Evolutionary conservation across 1,284 basidiomycete species (phyloP), one percentile per base, ranked within the genome.

Genomic region (Ceratorhiza oryzae-sativae): DNA sequence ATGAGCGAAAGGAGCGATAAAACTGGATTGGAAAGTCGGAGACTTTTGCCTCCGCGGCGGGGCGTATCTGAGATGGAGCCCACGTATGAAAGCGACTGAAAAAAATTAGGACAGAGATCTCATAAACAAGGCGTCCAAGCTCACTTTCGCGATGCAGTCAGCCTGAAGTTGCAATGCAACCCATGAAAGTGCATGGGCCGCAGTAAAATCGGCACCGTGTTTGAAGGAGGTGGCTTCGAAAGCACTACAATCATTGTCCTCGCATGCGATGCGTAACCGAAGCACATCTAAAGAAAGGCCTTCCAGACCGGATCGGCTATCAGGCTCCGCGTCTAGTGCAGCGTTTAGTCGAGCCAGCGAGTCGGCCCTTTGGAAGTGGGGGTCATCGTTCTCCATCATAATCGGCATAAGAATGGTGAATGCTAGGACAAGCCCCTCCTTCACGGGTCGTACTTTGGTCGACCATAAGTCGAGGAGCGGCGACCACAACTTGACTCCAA

Each of bases 151-250:
- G 9, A 87, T 85, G 77, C 89, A 91, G 77, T 95, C 93, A 3
- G 93, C 91, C 73, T 92, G 90, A n/a, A 97, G 81, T 78, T 96
- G 90, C 3, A 96, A 80, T 0, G 89, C 84, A 0, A 88, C 86
- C 95, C 96, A 98, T 0, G 88, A 84, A 42, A 93, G 78, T 0
- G 92, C 92, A 78, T 93, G 89, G 25, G 80, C 82, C 0, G 85
- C 77, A 72, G 87, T 87, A 76, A 98, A 94, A 74, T 87, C 86
- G 81, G 85, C 86, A 2, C 92, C 93, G 51, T 89, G 85, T 49
- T 86, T 82, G 77, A 94, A 92, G 0, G 90, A 91, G 23, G 78
- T 81, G 0, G 87, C 84, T 25, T 71, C 79, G 75, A 93, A 92
- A 18, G 88, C 82, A 12, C 78, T 76, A 45, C 77, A 72, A 13